Base-by-base conservation (phyloP, 2,329 filamentous ascomycete genomes). In the Pyrenochaeta sp. region DNA sequence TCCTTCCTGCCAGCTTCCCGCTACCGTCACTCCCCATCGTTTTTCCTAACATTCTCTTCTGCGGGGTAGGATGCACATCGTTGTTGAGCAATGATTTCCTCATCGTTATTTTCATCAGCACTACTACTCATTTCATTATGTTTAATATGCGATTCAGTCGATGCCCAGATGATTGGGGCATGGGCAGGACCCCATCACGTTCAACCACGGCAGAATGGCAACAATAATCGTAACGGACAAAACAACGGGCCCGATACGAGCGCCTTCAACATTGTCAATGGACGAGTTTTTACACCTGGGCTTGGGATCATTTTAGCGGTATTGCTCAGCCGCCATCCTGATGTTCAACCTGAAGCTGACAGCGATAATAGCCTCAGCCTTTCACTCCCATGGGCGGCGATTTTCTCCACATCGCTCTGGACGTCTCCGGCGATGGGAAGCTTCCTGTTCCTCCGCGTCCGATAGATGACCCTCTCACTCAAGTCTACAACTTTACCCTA, bases 241-340 rank as follows among this genome's bases (percentile, higher is more conserved):
- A 64, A 66, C 24, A 52, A 62, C 13, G 54, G 48, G 1, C 64
- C 65, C 5, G 69, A 72, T 45, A 68, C 66, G 24, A 74, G 67
- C 58, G 66, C 64, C 59, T 89, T 90, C 66, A 86, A 84, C 22
- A 83, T 87, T 50, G 77, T 86, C 24, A 86, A 86, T 64, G 89
- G 89, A 15, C 88, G 91, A 66, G 85, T 91, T 52, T 90, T 85
- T 68, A 91, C 89, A 0, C 88, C 89, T 0, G 89, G 89, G 0
- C 83, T 91, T 54, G 88, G 84, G 25, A 84, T 91, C 54, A 78
- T 91, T 36, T 84, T 91, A 74, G 83, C 89, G 32, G 73, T 76
- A 66, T 46, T 69, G 63, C n/a, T n/a, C 19, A 32, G 27, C 40
- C 19, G 46, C 6, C 3, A 42, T 50, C 13, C 3, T 28, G 22